phyloP scores from a whole-genome alignment of 208 protist species.

The Leishmania gerbilli region DNA sequence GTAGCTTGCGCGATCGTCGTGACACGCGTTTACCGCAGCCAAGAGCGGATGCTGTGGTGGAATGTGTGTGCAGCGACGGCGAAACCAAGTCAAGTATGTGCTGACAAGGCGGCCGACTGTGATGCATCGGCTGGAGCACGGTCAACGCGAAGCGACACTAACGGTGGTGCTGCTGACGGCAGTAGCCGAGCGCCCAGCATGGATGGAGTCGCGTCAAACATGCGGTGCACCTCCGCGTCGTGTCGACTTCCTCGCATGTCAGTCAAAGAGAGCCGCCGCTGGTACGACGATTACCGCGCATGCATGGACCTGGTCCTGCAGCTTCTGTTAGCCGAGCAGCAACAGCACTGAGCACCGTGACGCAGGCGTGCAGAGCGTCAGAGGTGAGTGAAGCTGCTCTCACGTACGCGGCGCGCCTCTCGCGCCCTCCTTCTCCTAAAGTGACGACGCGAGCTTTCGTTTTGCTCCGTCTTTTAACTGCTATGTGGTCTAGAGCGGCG shows the following conservation, averaged over 20 bases:
- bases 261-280: not conserved
- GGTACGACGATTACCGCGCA: not conserved
- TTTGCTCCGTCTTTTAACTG: not conserved
- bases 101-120: not conserved
- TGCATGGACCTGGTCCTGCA: conserved; percentile 29
- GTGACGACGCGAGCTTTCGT: not conserved
- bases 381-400: not conserved
- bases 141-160: not conserved
- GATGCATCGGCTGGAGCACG: not conserved
- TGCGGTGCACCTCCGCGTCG: not conserved
- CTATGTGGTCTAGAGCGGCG: not conserved
- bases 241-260: conserved; percentile 9
- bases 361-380: too few species aligned
- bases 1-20: conserved; percentile 15
- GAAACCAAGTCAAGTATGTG: not conserved
- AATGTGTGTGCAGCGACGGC: not conserved
- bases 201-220: not conserved
- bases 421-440: not conserved
- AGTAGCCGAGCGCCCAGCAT: not conserved
- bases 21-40: conserved; percentile 8
- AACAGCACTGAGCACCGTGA: not conserved
- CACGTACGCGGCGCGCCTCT: not conserved
- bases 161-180: not conserved
- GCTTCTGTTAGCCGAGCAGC: conserved; percentile 25
- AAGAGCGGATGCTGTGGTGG: conserved; percentile 10